Evolutionary conservation across 2,329 filamentous ascomycete species (phyloP).

Genomic region (Nigrospora sphaerica): DNA sequence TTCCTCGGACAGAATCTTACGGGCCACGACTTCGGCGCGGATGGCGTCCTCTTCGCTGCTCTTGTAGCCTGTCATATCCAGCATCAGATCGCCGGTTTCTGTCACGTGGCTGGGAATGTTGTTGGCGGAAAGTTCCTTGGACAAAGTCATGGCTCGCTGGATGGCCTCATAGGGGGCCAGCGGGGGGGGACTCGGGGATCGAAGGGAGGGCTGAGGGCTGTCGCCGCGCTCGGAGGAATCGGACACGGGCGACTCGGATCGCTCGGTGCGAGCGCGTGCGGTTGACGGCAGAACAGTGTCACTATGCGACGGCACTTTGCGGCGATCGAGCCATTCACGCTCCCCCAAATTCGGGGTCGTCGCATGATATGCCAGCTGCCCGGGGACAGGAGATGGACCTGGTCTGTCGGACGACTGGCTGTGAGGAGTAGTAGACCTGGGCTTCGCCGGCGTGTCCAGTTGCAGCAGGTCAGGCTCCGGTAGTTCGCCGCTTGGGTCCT

Average conservation of each 20-base stretch:
- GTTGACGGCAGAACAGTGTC: slow-evolving; percentile 46
- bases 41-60: slow-evolving; percentile 88
- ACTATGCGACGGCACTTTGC: slow-evolving; percentile 38
- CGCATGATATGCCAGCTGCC: slow-evolving; percentile 24
- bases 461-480: slow-evolving; percentile 65
- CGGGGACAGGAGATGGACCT: slow-evolving; percentile 6
- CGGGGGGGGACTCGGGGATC: slow-evolving; percentile 73
- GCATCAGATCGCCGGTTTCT: slow-evolving; percentile 87
- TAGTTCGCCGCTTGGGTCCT: slow-evolving; percentile 31
- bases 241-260: slow-evolving; percentile 26
- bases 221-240: slow-evolving; percentile 30
- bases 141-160: slow-evolving; percentile 74
- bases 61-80: slow-evolving; percentile 97
- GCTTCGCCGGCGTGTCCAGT: slow-evolving; percentile 42
- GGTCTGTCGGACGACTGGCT: not conserved
- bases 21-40: slow-evolving; percentile 84
- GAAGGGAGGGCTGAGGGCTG: slow-evolving; percentile 35
- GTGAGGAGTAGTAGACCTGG: slow-evolving; percentile 21
- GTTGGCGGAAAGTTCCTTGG: slow-evolving; percentile 77
- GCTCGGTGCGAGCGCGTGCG: slow-evolving; percentile 25
- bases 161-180: slow-evolving; percentile 68
- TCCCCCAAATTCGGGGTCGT: slow-evolving; percentile 44
- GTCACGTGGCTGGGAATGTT: slow-evolving; percentile 94
- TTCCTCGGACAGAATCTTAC: slow-evolving; percentile 88
- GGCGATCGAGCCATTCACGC: slow-evolving; percentile 41